phyloP scores from a whole-genome alignment of 176 grass and related monocot genomes.

The Juncus effusus region DNA sequence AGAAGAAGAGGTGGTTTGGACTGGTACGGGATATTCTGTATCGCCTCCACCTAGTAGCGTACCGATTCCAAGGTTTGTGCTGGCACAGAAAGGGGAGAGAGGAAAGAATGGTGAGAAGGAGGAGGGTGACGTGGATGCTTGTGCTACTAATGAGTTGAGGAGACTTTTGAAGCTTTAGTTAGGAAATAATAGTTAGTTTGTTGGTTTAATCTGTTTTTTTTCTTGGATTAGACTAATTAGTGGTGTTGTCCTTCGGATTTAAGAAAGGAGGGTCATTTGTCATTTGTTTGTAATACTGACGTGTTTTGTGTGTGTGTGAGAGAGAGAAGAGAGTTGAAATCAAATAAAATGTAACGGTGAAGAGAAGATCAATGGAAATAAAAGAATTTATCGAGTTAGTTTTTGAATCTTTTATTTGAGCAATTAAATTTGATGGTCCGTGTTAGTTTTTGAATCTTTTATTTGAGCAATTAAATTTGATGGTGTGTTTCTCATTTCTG shows the following conservation, averaged over 20 bases:
- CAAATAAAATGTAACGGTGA: background rate
- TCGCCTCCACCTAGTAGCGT: slow-evolving; percentile 78
- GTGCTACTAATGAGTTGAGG: slow-evolving; percentile 70
- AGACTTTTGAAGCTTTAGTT: slow-evolving; percentile 58
- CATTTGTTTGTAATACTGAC: too few species aligned
- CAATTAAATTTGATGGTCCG: too few species aligned
- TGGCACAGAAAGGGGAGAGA: slow-evolving; percentile 37
- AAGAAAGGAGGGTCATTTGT: too few species aligned
- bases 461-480: too few species aligned
- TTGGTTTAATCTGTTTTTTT: slow-evolving; percentile 5
- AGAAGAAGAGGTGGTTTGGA: slow-evolving; percentile 19
- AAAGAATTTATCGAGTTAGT: too few species aligned
- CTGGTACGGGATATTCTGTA: slow-evolving; percentile 51
- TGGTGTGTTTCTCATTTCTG: too few species aligned
- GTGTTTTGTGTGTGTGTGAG: slow-evolving; percentile 6
- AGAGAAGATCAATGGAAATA: too few species aligned
- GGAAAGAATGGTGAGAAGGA: slow-evolving; percentile 38
- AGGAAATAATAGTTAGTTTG: background rate
- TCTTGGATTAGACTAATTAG: background rate
- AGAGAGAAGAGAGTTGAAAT: background rate
- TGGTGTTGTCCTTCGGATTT: too few species aligned
- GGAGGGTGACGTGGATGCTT: slow-evolving; percentile 32
- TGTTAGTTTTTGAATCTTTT: too few species aligned
- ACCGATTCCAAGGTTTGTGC: slow-evolving; percentile 63
- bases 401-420: too few species aligned